Base-by-base conservation (phyloP, 2,329 filamentous ascomycete genomes). In the Curvularia hawaiiensis region DNA sequence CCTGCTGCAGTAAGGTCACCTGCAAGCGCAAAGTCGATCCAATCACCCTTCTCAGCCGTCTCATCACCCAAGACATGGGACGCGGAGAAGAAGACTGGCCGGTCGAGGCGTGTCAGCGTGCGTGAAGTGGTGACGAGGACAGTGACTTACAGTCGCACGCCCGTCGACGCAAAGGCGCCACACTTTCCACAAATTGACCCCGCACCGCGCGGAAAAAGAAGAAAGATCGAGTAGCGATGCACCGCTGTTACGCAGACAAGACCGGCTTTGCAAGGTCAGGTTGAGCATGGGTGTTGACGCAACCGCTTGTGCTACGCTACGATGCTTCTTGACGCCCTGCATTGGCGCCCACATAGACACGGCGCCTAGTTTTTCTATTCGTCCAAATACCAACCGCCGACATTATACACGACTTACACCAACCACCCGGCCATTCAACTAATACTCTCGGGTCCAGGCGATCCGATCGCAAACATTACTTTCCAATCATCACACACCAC, bases 41-140 rank as follows among this genome's bases (percentile, higher is more conserved):
- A 78, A 11, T 95, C 92, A 30, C 91, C 93, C 0, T 95, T 90
- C 71, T 90, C 87, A 67, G 86, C 88, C 44, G 82, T 85, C 52
- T 43, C 56, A 60, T 92, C 91, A 11, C 89, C 90, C 9, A 90
- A 90, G 61, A 90, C 95, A 73, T 93, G 90, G 90, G 88, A 90
- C 58, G 79, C 87, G 6, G 88, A 89, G 8, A 83, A 88, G 67
- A 91, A 89, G 77, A 83, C 83, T 45, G 83, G 78, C 67, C 79
- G 85, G 50, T 69, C 74, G 52, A 88, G 86, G 67, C 83, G 85
- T 58, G 84, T 88, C 52, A 87, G 84, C 71, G 92, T 97, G 57
- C 84, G 91, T 53, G 92, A 97, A 76, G 92, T 97, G 4, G 90
- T 97, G 52, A 97, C 93, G n/a, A 85, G 92, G 66, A 97, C 92